Conservation (phyloP, 1,284 basidiomycete genomes). For the Exsudoporus floridanus region DNA sequence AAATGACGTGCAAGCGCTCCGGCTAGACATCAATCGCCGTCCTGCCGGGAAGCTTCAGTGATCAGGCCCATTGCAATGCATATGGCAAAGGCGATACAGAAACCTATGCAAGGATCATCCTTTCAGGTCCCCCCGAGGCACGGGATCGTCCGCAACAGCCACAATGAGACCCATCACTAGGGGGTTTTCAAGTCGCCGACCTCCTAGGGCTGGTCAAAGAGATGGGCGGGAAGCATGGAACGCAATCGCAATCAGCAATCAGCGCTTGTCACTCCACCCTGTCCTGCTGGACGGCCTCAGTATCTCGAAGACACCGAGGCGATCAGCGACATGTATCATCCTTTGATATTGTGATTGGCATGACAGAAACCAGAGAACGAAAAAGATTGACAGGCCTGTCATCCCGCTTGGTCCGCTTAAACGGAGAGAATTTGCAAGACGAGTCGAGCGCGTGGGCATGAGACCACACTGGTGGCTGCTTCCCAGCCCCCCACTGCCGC, state of each 20-base stretch:
- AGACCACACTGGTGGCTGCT: no score
- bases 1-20: not conserved
- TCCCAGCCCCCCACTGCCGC: no score
- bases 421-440: not conserved
- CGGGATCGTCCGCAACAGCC: constrained; percentile 12
- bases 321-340: not conserved
- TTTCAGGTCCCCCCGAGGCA: not conserved
- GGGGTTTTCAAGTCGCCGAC: constrained; percentile 8
- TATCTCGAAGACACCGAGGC: not conserved
- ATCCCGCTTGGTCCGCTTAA: constrained; percentile 11
- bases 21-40: constrained; percentile 5
- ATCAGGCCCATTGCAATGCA: not conserved
- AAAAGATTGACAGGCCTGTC: not conserved
- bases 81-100: not conserved
- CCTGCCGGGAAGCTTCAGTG: constrained; percentile 17
- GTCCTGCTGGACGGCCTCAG: not conserved
- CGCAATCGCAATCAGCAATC: no score
- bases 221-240: no score
- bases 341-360: not conserved
- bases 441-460: not conserved
- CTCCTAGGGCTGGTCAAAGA: no score
- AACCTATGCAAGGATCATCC: constrained; percentile 11
- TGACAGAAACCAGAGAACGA: not conserved
- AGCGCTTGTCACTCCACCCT: not conserved
- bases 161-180: not conserved